Evolutionary conservation across 2,329 filamentous ascomycete species (phyloP).

Genomic region (Didymosphaeria variabile): DNA sequence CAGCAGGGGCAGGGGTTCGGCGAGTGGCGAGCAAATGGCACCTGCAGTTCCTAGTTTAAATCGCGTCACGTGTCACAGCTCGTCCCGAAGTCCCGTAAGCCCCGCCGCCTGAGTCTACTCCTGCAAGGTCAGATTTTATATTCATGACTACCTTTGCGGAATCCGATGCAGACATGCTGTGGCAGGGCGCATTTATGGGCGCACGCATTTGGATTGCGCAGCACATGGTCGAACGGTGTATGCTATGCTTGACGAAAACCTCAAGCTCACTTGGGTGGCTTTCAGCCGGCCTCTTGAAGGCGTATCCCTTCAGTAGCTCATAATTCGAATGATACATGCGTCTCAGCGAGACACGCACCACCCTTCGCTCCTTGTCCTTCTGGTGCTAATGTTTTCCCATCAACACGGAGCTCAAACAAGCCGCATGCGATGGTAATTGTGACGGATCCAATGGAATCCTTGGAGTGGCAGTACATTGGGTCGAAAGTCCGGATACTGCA

Average conservation of each 20-base stretch:
- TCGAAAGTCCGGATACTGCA: too few relatives aligned
- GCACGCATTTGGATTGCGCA: neutral
- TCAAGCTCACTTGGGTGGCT: neutral
- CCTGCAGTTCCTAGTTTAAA: neutral
- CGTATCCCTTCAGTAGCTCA: neutral
- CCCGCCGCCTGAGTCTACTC: neutral
- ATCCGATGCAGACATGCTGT: neutral
- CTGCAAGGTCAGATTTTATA: conserved; percentile 9
- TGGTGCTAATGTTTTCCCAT: neutral
- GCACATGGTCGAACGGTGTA: neutral
- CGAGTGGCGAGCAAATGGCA: conserved; percentile 12
- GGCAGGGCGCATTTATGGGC: neutral
- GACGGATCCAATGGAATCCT: too few relatives aligned
- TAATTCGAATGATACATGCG: neutral
- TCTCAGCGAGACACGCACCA: neutral
- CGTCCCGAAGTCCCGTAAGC: neutral
- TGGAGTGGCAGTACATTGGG: too few relatives aligned
- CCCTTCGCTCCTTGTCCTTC: neutral
- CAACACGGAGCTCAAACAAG: neutral
- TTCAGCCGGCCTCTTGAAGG: neutral
- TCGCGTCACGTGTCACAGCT: neutral
- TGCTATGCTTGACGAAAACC: neutral
- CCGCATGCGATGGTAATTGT: neutral
- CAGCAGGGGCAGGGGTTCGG: neutral
- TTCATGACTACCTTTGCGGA: neutral